Base-by-base conservation (phyloP, 1,284 basidiomycete species). In the Apiotrichum siamense region DNA sequence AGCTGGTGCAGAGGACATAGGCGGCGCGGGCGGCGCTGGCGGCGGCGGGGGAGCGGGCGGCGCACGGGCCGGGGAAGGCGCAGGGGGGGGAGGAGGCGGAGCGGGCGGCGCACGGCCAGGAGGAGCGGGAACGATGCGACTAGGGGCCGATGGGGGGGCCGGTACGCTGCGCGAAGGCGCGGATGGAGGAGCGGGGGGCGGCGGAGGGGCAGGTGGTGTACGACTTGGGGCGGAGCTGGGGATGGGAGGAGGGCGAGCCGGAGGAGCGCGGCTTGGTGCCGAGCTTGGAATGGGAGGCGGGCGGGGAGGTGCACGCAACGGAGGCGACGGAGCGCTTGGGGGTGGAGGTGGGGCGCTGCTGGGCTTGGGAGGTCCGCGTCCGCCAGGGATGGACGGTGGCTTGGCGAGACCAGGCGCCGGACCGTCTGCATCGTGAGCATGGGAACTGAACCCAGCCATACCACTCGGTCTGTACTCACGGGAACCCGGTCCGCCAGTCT, bases 101-200 rank as follows among this genome's bases (percentile, higher is more conserved):
- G 87, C 76, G 1, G 78, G 73, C 2, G 87, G 86, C 3, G 86
- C 86, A 5, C 85, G 82, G 66, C 79, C 87, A 5, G 79, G 86
- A 29, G 54, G 21, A 35, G 52, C 21, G 32, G 55, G 39, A 15
- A 47, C 40, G 26, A 32, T 33, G 13, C 55, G 41, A 29, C 31
- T 47, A 9, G 52, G 29, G 15, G 29, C 29, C 29, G 29, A 31
- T 31, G 29, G n/a, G n/a, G n/a, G n/a, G n/a, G n/a, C 15, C 29
- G 29, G 40, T 20, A 23, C 38, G 13, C 29, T 21, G 2, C 24
- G 36, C 13, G 45, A 43, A 2, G 50, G 43, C 3, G 58, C 49
- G 7, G 50, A 29, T n/a, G 56, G 54, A 27, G 63, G 54, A 12
- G 59, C 39, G 7, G 61, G 53, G 48, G 58, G 59, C 13, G 62